Base-by-base conservation (phyloP, 805 yeast genomes). In the Starmerella tilneyi region DNA sequence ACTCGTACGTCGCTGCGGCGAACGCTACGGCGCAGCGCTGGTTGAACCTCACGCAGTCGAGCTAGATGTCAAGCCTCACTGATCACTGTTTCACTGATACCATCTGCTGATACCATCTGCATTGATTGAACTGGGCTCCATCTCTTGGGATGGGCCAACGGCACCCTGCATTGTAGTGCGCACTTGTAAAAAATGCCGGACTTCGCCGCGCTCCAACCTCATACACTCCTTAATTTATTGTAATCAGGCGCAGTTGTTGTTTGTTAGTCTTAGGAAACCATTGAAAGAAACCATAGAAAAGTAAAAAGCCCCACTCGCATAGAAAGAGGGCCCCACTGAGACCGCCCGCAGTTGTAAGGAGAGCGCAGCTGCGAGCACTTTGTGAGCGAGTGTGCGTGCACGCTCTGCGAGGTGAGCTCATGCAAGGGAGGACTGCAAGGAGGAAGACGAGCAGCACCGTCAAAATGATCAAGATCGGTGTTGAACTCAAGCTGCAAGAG, bases 141-240 rank as follows among this genome's bases (percentile, higher is more conserved):
- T 28, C 26, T 5, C 22, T 13, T 17, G 38, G 22, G 19, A 4
- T 21, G 19, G 38, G 21, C 19, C 17, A 8, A n/a, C 19, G 19
- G 17, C 26, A 34, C 22, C 38, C 26, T 27, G 26, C 27, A 34
- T 34, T 7, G 19, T 17, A 9, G 36, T 36, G 40, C 40, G 40
- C 24, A 36, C 22, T 24, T 36, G 40, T 36, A 36, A 36, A 36
- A 36, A 9, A 17, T 36, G 30, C 40, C 40, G 40, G 40, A 30
- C 30, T 16, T 24, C 29, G 29, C 30, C 29, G 40, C 40, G 40
- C 40, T 23, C 40, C 40, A 36, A 36, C 40, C 24, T 13, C 40
- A 30, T 36, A 34, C 40, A 9, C 22, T 36, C 40, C 40, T 36
- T 36, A 36, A 36, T 36, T 36, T 36, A 36, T 36, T 36, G 40